Evolutionary conservation across 345 rosid species (phyloP).

Genomic region (Excoecaria agallocha): DNA sequence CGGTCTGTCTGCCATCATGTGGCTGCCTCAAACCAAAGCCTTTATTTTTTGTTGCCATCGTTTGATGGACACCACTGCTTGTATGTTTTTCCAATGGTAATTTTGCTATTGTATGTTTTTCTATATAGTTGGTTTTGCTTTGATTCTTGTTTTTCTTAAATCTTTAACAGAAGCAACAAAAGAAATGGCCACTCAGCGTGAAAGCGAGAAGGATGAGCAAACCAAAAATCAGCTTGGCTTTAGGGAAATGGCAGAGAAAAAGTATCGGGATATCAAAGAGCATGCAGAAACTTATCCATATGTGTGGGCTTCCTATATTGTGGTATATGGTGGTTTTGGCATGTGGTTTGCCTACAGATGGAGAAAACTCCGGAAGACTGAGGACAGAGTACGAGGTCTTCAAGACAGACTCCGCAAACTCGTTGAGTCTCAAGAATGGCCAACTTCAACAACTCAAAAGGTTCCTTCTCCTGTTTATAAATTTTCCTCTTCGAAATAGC

Average conservation of each 20-base stretch:
- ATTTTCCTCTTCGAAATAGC: neutral
- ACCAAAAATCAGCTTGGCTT: constrained; percentile 31
- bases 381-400: constrained; percentile 79
- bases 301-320: constrained; percentile 85
- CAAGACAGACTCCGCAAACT: constrained; percentile 61
- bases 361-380: constrained; percentile 83
- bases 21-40: too few relatives aligned
- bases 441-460: constrained; percentile 11
- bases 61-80: too few relatives aligned
- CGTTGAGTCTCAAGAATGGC: constrained; percentile 50
- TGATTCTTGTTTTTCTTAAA: neutral
- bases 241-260: constrained; percentile 41
- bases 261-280: constrained; percentile 61
- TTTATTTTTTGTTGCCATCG: too few relatives aligned
- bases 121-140: too few relatives aligned
- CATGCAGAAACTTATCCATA: constrained; percentile 80
- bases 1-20: too few relatives aligned
- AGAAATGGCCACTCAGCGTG: constrained; percentile 41
- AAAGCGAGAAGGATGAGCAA: constrained; percentile 35
- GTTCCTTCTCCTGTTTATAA: constrained; percentile 13
- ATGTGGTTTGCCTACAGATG: constrained; percentile 74
- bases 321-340: constrained; percentile 79
- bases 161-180: neutral
- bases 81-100: too few relatives aligned
- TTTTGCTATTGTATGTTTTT: too few relatives aligned